Evolutionary conservation across 2,329 filamentous ascomycete species (phyloP).

Genomic region (Fusarium phyllophilum): DNA sequence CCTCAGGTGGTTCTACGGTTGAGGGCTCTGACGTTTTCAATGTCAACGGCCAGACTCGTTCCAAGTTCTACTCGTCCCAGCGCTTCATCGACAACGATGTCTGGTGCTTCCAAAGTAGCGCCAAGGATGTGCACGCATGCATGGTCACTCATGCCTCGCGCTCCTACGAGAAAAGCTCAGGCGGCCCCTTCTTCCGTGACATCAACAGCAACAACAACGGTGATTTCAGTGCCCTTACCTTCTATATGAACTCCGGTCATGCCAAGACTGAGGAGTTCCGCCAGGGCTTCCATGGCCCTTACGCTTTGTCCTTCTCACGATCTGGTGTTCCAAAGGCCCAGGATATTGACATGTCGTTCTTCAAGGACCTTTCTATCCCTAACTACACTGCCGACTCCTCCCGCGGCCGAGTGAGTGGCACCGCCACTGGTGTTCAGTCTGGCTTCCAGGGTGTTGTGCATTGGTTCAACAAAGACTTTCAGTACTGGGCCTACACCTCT

Average conservation of each 20-base stretch:
- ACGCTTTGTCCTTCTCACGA: constrained; percentile 69
- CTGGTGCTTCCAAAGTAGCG: constrained; percentile 67
- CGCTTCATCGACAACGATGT: constrained; percentile 75
- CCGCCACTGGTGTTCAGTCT: constrained; percentile 64
- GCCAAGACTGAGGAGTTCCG: constrained; percentile 70
- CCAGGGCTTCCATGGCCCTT: constrained; percentile 73
- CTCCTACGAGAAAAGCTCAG: constrained; percentile 68
- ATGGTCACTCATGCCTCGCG: constrained; percentile 61
- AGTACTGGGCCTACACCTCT: constrained; percentile 72
- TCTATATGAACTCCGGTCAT: constrained; percentile 76
- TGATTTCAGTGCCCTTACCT: constrained; percentile 67
- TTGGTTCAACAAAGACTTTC: constrained; percentile 71
- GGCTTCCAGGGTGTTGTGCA: constrained; percentile 68
- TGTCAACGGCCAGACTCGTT: constrained; percentile 70
- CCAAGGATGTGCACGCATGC: constrained; percentile 65
- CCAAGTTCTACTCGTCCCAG: constrained; percentile 76
- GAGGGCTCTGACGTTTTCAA: constrained; percentile 70
- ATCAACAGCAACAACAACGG: constrained; percentile 74
- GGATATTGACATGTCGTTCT: constrained; percentile 66
- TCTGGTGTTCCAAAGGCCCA: constrained; percentile 62
- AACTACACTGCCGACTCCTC: constrained; percentile 66
- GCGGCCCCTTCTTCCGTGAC: constrained; percentile 73
- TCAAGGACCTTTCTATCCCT: constrained; percentile 64
- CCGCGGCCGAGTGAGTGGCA: constrained; percentile 70
- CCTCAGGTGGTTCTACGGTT: constrained; percentile 59